Evolutionary conservation across 805 yeast species (phyloP).

Genomic region (Torulaspora maleeae): DNA sequence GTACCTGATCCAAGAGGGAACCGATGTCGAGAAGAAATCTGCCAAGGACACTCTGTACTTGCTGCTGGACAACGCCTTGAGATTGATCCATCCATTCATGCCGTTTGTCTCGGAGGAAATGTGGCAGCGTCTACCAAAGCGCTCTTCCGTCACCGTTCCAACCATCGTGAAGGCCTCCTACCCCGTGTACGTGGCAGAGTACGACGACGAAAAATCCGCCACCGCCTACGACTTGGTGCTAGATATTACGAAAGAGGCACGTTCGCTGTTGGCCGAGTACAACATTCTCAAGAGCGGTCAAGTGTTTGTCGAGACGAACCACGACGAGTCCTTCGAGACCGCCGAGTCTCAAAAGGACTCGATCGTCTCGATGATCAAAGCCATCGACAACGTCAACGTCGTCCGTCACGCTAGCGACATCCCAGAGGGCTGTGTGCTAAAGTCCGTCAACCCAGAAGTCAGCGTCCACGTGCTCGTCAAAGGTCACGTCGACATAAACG

Average conservation of each 20-base stretch:
- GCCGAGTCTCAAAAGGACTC: slow-evolving; percentile 72
- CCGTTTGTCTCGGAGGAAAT: slow-evolving; percentile 95
- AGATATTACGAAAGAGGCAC: slow-evolving; percentile 82
- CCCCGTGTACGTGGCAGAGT: slow-evolving; percentile 62
- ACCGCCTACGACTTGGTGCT: slow-evolving; percentile 78
- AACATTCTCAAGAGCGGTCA: slow-evolving; percentile 83
- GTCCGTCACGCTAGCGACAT: slow-evolving; percentile 51
- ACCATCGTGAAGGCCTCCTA: slow-evolving; percentile 76
- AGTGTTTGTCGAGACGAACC: slow-evolving; percentile 69
- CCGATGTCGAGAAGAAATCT: slow-evolving; percentile 74
- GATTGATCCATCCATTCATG: slow-evolving; percentile 96
- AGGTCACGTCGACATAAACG: slow-evolving; percentile 90
- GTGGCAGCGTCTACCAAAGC: slow-evolving; percentile 97
- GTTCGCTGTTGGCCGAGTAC: slow-evolving; percentile 89
- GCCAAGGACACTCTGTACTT: slow-evolving; percentile 94
- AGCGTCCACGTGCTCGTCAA: slow-evolving; percentile 87
- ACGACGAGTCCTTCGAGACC: slow-evolving; percentile 44
- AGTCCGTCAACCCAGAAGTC: slow-evolving; percentile 72
- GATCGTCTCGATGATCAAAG: slow-evolving; percentile 88
- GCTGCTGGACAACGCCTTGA: slow-evolving; percentile 85
- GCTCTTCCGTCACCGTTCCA: slow-evolving; percentile 61
- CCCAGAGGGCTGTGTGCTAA: slow-evolving; percentile 88
- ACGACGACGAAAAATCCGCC: slow-evolving; percentile 60
- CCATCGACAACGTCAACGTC: slow-evolving; percentile 70
- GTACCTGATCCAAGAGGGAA: slow-evolving; percentile 85